A percentile compares a stretch with the other conserved stretches of the same genome.
These are phyloP conservation scores for Beauveria rudraprayagi DNA, from an alignment of 2,329 filamentous ascomycete genomes.

Conservation along the genomic window DNA sequence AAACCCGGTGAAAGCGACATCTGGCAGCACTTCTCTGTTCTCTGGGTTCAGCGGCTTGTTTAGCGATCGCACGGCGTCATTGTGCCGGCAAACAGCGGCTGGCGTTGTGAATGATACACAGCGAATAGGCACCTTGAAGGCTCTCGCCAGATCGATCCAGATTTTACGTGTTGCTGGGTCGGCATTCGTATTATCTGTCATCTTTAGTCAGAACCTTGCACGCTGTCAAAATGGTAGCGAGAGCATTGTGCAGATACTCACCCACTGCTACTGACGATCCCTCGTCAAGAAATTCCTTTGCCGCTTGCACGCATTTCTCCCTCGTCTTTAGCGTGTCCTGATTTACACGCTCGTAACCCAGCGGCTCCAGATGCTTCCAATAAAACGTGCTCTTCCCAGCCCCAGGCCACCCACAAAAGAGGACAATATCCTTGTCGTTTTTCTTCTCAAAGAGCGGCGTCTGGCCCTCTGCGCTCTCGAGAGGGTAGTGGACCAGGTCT, in stretches of 20 bases:
- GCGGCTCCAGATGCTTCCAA: conserved; percentile 65
- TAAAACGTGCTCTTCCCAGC: conserved; percentile 91
- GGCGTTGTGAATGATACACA: conserved; percentile 79
- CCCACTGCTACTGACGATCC: conserved; percentile 69
- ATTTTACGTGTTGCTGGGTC: conserved; percentile 67
- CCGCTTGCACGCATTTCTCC: conserved; percentile 64
- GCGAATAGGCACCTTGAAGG: conserved; percentile 65
- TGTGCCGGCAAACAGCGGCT: conserved; percentile 68
- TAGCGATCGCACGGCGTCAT: conserved; percentile 73
- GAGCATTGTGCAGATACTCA: conserved; percentile 35
- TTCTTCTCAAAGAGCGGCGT: conserved; percentile 48
- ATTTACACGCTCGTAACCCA: conserved; percentile 80
- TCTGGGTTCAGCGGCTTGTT: conserved; percentile 74
- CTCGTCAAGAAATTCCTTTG: conserved; percentile 54
- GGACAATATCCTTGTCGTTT: conserved; percentile 63
- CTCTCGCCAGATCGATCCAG: conserved; percentile 69
- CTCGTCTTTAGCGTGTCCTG: conserved; percentile 78
- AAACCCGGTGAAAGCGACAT: conserved; percentile 73
- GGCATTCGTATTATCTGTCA: conserved; percentile 87
- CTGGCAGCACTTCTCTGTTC: conserved; percentile 62
- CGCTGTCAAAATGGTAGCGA: background rate
- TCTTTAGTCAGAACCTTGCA: conserved; percentile 9
- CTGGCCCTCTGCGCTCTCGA: conserved; percentile 22
- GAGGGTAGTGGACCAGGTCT: conserved; percentile 53
- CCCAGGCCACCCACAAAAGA: conserved; percentile 84